Evolutionary conservation across 352 stramenopile species (phyloP), one percentile per base, ranked within the genome.

Genomic region (Globisporangium carolinianum): DNA sequence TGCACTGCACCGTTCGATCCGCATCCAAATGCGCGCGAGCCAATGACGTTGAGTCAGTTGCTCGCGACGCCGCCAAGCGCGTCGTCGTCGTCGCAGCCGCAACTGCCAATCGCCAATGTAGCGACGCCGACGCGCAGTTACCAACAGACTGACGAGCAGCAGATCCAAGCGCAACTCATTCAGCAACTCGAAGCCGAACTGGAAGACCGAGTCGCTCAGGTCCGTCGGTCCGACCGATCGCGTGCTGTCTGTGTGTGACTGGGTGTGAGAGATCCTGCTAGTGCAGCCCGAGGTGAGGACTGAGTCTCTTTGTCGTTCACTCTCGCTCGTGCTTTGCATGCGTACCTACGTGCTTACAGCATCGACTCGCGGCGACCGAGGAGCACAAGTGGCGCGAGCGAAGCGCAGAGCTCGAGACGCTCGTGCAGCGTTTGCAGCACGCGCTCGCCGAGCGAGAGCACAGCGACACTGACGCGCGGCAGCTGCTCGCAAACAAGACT

Each of bases 391-490:
- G 68, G 38, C 65, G 57, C 47, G 68, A 73, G 11, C 68, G 68
- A n/a, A 10, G 55, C 1, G 7, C 50, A 0, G 24, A 53, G 6
- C 46, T 75, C 6, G 67, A 75, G 14, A 18, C 41, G 6, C 69
- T 75, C 47, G 51, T 75, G 1, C 35, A 60, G 8, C 62, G 41
- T 0, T 43, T 83, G 4, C 61, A 66, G 10, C 50, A 50, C 0
- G 48, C 50, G 10, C 4, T 78, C 2, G n/a, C 51, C 0, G 66
- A 76, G 18, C 73, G 65, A 32, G 68, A 78, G 32, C 65, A 68
- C 10, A 60, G 51, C 5, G 56, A 58, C 15, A 62, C 73, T 4
- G 57, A 69, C 10, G 43, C 62, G 7, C 61, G 39, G 5, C 60
- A 79, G 36, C 32, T 59, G 2, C 37, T 75, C n/a, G 8, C 64